phyloP scores from a whole-genome alignment of 306 rosid genomes.

The Glycyrrhiza uralensis region DNA sequence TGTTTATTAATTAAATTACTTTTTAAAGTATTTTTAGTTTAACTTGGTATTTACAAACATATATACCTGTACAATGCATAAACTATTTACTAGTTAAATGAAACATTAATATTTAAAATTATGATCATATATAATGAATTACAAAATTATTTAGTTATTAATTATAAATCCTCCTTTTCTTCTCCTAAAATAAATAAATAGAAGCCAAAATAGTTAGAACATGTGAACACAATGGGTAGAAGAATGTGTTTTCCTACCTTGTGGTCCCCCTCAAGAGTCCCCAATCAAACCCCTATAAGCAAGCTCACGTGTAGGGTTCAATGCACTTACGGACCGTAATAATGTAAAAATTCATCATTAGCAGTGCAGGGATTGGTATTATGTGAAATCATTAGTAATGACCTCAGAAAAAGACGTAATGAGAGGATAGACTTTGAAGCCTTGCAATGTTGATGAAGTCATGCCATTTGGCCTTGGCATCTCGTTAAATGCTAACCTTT shows the following conservation, averaged over 20 bases:
- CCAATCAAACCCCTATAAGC: conserved; percentile 39
- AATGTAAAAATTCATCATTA: conserved; percentile 90
- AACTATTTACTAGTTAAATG: too few relatives aligned
- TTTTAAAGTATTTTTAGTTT: too few relatives aligned
- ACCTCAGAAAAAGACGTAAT: conserved; percentile 56
- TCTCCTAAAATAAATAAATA: too few relatives aligned
- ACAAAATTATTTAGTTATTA: too few relatives aligned
- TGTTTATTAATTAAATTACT: too few relatives aligned
- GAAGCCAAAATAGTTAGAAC: neutral
- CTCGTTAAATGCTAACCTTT: conserved; percentile 1
- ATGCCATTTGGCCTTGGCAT: conserved; percentile 15
- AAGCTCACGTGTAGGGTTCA: conserved; percentile 93
- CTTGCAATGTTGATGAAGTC: conserved; percentile 47
- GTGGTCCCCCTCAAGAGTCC: conserved; percentile 63
- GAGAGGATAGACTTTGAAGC: conserved; percentile 27
- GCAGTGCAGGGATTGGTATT: conserved; percentile 89
- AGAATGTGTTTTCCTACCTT: conserved; percentile 20
- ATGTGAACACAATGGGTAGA: conserved; percentile 15
- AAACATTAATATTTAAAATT: too few relatives aligned
- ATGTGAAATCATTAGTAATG: conserved; percentile 91
- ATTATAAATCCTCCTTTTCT: too few relatives aligned
- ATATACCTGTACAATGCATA: too few relatives aligned
- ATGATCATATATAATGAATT: too few relatives aligned
- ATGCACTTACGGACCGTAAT: conserved; percentile 85
- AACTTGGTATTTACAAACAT: too few relatives aligned